Evolutionary conservation across 257 asterid species (phyloP).

Genomic region (Salvia hispanica): DNA sequence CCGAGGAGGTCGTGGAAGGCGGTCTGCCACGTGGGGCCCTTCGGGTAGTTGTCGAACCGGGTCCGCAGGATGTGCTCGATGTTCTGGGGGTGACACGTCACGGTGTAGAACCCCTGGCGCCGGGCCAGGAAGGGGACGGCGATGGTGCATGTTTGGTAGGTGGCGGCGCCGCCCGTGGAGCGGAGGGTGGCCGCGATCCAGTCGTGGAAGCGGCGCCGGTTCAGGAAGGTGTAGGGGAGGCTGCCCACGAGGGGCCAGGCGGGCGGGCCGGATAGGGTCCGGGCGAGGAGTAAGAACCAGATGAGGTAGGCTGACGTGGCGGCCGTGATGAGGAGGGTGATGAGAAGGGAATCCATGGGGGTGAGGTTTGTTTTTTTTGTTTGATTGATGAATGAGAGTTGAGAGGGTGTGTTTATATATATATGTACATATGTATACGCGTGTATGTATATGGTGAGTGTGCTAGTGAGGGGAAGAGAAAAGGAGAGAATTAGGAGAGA

Average conservation of each 20-base stretch:
- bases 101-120: conserved; percentile 71
- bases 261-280: conserved; percentile 67
- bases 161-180: conserved; percentile 54
- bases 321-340: conserved; percentile 33
- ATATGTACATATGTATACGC: neutral
- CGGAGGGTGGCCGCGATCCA: conserved; percentile 76
- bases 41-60: conserved; percentile 82
- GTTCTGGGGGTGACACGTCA: conserved; percentile 79
- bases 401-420: neutral
- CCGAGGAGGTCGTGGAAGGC: conserved; percentile 89
- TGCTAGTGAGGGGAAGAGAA: neutral
- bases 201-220: conserved; percentile 68
- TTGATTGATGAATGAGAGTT: neutral
- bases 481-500: conserved; percentile 33
- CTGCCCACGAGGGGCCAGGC: conserved; percentile 75
- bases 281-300: conserved; percentile 64
- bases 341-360: conserved; percentile 44
- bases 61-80: conserved; percentile 80
- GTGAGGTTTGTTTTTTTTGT: too few relatives aligned
- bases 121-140: conserved; percentile 67
- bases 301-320: conserved; percentile 54
- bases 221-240: conserved; percentile 63
- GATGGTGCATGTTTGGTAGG: conserved; percentile 75
- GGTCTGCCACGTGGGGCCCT: conserved; percentile 83
- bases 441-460: neutral